Evolutionary conservation across 495 filamentous ascomycete species (phyloP).

Genomic region (Annulohypoxylon maeteangense): DNA sequence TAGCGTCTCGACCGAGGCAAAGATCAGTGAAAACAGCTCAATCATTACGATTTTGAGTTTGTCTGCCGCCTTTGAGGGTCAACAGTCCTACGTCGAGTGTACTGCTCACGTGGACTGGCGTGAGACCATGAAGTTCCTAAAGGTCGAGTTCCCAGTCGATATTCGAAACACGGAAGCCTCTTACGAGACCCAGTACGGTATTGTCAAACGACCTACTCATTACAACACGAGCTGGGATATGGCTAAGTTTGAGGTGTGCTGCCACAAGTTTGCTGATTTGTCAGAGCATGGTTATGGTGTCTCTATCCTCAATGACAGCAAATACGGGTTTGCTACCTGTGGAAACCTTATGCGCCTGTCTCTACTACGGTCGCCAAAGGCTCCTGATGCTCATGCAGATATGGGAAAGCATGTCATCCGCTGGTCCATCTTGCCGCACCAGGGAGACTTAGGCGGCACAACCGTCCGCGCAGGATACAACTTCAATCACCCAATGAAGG

Average conservation of each 20-base stretch:
- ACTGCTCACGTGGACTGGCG: conserved; percentile 88
- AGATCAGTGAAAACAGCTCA: conserved; percentile 87
- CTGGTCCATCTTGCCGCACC: conserved; percentile 91
- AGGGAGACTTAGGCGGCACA: conserved; percentile 71
- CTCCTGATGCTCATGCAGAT: conserved; percentile 94
- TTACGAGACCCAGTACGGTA: conserved; percentile 96
- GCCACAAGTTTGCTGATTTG: conserved; percentile 96
- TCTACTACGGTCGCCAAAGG: conserved; percentile 91
- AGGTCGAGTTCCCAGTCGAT: conserved; percentile 98
- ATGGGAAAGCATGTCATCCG: conserved; percentile 92
- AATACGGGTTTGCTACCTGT: conserved; percentile 93
- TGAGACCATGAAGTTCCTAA: conserved; percentile 97
- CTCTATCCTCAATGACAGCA: conserved; percentile 93
- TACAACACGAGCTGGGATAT: conserved; percentile 99
- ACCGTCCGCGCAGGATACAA: conserved; percentile 87
- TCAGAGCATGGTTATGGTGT: conserved; percentile 93
- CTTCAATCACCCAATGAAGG: conserved; percentile 84
- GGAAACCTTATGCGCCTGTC: conserved; percentile 94
- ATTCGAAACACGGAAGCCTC: conserved; percentile 89
- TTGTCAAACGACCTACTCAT: conserved; percentile 88
- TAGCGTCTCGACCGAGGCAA: conserved; percentile 80
- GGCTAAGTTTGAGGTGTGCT: conserved; percentile 99
- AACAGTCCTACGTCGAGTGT: conserved; percentile 80
- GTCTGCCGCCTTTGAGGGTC: conserved; percentile 68
- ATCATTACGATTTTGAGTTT: conserved; percentile 88